phyloP scores from a whole-genome alignment of 176 grass and related monocot genomes.

The Raddia distichophylla region DNA sequence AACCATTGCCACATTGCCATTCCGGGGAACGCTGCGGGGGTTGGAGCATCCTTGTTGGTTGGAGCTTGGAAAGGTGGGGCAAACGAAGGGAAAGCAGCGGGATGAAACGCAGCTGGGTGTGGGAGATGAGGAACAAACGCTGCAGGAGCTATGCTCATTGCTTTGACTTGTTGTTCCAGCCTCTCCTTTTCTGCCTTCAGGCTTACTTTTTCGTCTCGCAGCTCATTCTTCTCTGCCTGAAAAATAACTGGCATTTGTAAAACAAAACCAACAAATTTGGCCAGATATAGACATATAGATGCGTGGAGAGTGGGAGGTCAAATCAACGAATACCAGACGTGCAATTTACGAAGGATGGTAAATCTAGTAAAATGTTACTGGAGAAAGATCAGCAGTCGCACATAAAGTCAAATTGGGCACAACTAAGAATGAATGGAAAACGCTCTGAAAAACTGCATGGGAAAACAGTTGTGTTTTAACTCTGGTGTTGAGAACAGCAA shows the following conservation, averaged over 20 bases:
- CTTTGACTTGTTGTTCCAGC: conserved; percentile 74
- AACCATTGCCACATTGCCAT: conserved; percentile 90
- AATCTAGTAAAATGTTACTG: neutral
- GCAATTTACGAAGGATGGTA: neutral
- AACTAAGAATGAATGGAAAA: neutral
- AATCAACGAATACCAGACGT: neutral
- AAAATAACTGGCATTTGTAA: conserved; percentile 14
- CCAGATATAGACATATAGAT: conserved; percentile 7
- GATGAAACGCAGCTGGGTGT: conserved; percentile 61
- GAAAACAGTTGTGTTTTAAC: neutral
- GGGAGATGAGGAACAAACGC: conserved; percentile 71
- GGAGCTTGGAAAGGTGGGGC: conserved; percentile 37
- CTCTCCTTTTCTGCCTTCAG: conserved; percentile 78
- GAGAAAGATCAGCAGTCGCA: neutral
- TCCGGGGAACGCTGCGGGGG: conserved; percentile 50
- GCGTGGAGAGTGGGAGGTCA: neutral
- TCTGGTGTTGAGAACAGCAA: neutral
- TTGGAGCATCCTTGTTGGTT: conserved; percentile 50
- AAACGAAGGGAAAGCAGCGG: conserved; percentile 44
- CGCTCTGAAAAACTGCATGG: too few species aligned
- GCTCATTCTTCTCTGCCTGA: conserved; percentile 80
- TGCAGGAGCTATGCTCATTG: conserved; percentile 52
- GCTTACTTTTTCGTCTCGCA: conserved; percentile 74
- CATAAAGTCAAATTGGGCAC: conserved; percentile 9
- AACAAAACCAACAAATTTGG: neutral